Percentiles rank a stretch among this genome's conserved stretches.
Conservation (phyloP, 2,329 filamentous ascomycete species). For the Xylariaceae sp. region DNA sequence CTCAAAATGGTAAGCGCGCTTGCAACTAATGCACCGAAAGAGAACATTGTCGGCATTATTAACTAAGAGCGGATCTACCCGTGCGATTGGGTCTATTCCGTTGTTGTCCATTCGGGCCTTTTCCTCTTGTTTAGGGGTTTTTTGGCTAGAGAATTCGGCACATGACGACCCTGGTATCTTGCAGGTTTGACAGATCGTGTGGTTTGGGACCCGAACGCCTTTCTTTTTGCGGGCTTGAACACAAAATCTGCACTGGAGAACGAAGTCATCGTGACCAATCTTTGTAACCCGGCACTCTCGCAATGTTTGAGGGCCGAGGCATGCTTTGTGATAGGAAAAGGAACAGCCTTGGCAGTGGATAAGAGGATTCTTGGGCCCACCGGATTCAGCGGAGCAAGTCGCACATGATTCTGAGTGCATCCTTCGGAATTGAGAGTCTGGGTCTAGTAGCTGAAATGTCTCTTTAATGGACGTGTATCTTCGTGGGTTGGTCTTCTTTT, state of each 20-base stretch:
- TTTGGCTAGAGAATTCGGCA: slow-evolving; percentile 65
- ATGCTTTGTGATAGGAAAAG: slow-evolving; percentile 74
- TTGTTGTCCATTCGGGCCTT: slow-evolving; percentile 73
- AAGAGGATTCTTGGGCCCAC: slow-evolving; percentile 61
- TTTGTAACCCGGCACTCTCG: slow-evolving; percentile 93
- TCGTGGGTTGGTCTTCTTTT: slow-evolving; percentile 41
- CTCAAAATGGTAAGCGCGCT: slow-evolving; percentile 75
- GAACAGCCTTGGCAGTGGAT: slow-evolving; percentile 91
- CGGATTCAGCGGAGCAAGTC: slow-evolving; percentile 57
- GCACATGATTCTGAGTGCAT: slow-evolving; percentile 70
- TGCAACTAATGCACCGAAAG: slow-evolving; percentile 77
- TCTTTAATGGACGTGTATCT: slow-evolving; percentile 67
- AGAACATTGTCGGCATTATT: slow-evolving; percentile 74
- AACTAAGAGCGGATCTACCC: slow-evolving; percentile 58
- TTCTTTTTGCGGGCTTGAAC: slow-evolving; percentile 65
- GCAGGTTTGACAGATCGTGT: slow-evolving; percentile 70
- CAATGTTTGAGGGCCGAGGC: slow-evolving; percentile 66
- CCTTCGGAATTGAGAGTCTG: slow-evolving; percentile 62
- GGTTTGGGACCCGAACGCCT: slow-evolving; percentile 63
- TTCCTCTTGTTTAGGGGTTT: slow-evolving; percentile 77
- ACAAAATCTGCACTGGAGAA: slow-evolving; percentile 87
- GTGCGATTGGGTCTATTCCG: slow-evolving; percentile 70
- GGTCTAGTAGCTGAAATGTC: slow-evolving; percentile 60
- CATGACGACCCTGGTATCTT: slow-evolving; percentile 64
- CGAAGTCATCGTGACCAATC: slow-evolving; percentile 67